Conservation (phyloP, 2,329 filamentous ascomycete genomes). For the Penicillium rolfsii region DNA sequence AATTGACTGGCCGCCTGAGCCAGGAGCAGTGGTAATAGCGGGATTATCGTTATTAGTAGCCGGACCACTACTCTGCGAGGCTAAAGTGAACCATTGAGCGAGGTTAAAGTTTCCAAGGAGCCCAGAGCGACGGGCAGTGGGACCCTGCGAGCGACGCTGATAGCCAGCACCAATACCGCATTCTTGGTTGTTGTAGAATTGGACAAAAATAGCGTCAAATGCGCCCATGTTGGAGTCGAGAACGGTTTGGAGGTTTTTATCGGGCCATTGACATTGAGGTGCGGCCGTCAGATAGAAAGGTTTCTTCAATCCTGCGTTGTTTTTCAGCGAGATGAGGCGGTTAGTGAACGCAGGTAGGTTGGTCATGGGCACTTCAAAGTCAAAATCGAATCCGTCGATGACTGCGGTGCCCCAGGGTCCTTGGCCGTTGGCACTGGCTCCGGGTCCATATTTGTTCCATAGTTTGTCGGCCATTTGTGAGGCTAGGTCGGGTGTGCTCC, state of each 20-base stretch:
- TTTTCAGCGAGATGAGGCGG: conserved; percentile 5
- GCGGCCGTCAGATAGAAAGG: conserved; percentile 10
- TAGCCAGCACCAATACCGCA: conserved; percentile 12
- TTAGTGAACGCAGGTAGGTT: conserved; percentile 14
- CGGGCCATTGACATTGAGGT: conserved; percentile 12
- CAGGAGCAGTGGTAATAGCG: background rate
- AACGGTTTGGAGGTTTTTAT: conserved; percentile 7
- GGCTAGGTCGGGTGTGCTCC: conserved; percentile 5
- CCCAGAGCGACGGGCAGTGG: conserved; percentile 5
- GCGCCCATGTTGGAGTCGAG: conserved; percentile 7
- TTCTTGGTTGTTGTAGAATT: conserved; percentile 17
- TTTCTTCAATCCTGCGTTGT: background rate
- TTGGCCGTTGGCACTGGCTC: conserved; percentile 1
- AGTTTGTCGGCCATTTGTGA: conserved; percentile 7
- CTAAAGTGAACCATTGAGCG: conserved; percentile 4
- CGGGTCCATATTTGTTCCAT: conserved; percentile 11
- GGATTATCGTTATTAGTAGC: background rate
- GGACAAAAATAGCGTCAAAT: conserved; percentile 15
- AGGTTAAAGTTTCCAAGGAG: conserved; percentile 8
- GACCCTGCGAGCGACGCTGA: background rate
- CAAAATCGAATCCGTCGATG: conserved; percentile 15
- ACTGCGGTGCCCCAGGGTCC: background rate
- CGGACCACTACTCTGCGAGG: background rate
- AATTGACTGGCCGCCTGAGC: background rate
- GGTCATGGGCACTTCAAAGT: conserved; percentile 12